Percentiles rank a stretch among this genome's conserved stretches.
Evolutionary conservation across 805 yeast species (phyloP).

Genomic region (Cephaloascus fragrans): DNA sequence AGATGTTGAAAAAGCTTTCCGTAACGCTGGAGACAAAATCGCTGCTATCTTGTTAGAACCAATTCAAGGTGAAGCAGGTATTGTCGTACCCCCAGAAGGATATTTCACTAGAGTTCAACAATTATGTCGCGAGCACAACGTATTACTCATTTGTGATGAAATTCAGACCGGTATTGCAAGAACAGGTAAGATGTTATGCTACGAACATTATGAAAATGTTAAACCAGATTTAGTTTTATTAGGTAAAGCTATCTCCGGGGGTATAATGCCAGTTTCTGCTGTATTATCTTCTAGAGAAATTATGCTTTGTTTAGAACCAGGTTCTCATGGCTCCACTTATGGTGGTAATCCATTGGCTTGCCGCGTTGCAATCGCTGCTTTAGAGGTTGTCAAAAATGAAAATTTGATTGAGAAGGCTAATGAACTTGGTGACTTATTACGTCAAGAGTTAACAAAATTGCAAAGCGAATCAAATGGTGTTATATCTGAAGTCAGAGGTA

Average conservation of each 20-base stretch:
- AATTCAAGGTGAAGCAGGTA: slow-evolving; percentile 98
- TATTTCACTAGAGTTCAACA: slow-evolving; percentile 66
- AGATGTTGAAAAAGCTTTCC: slow-evolving; percentile 77
- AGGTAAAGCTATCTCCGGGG: slow-evolving; percentile 95
- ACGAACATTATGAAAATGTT: slow-evolving; percentile 69
- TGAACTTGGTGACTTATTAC: slow-evolving; percentile 61
- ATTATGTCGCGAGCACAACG: slow-evolving; percentile 75
- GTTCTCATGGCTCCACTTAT: slow-evolving; percentile 95
- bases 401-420: slow-evolving; percentile 70
- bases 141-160: slow-evolving; percentile 88
- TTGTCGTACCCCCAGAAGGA: slow-evolving; percentile 82
- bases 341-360: slow-evolving; percentile 97
- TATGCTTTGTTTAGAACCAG: slow-evolving; percentile 85
- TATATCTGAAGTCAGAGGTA: slow-evolving; percentile 64
- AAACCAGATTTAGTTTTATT: slow-evolving; percentile 84
- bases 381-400: slow-evolving; percentile 84
- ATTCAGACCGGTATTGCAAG: slow-evolving; percentile 97
- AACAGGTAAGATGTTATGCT: slow-evolving; percentile 89
- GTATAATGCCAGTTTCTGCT: slow-evolving; percentile 86
- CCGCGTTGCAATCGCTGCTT: slow-evolving; percentile 86
- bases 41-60: slow-evolving; percentile 93
- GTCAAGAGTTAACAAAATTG: slow-evolving; percentile 44
- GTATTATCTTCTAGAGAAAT: slow-evolving; percentile 85
- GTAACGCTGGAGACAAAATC: slow-evolving; percentile 75
- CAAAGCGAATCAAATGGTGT: slow-evolving; percentile 41